Base-by-base conservation (phyloP, 2,329 filamentous ascomycete genomes). In the Fusarium tupiense region DNA sequence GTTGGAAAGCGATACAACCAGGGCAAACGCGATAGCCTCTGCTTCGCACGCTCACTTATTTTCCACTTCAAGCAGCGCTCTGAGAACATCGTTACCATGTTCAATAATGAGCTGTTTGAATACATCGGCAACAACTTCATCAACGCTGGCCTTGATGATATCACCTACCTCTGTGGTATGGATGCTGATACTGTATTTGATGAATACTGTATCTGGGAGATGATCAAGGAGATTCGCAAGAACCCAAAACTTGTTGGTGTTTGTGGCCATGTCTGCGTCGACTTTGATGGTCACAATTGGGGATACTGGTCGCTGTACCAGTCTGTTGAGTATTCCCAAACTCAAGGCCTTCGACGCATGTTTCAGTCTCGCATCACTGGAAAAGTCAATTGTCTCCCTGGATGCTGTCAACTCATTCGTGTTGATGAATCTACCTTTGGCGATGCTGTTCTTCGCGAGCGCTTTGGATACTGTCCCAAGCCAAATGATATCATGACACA, bases 1-100 rank as follows among this genome's bases (percentile, higher is more conserved):
- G 84, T 88, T 43, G 84, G 86, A 53, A 88, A 88, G 75, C 80
- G 83, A 20, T 83, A 86, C 75, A 87, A 87, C 75, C 85, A 86
- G 70, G 86, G 85, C 41, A 88, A 87, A 76, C 82, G 85, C 5
- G 86, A 88, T 74, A 85, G 85, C 54, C 76, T 88, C 47, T 87
- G 86, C 71, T 83, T 87, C n/a, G 84, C 82, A 4, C 84, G 86
- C 1, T 87, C 86, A 2, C 84, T 88, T 50, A 76, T 87, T 10
- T 85, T 86, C 71, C 85, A 87, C 71, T 88, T 84, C 81, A 84
- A 86, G 69, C 77, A 81, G 54, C 84, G 85, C 8, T 81, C 82
- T 4, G 79, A 82, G 49, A 82, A 83, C 17, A 79, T 83, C 6
- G 79, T 84, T 35, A 86, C 85, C 61, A 85, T 86, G 77, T 87